phyloP scores from a whole-genome alignment of 2,329 filamentous ascomycete genomes.

The Furcasterigmium sp. region DNA sequence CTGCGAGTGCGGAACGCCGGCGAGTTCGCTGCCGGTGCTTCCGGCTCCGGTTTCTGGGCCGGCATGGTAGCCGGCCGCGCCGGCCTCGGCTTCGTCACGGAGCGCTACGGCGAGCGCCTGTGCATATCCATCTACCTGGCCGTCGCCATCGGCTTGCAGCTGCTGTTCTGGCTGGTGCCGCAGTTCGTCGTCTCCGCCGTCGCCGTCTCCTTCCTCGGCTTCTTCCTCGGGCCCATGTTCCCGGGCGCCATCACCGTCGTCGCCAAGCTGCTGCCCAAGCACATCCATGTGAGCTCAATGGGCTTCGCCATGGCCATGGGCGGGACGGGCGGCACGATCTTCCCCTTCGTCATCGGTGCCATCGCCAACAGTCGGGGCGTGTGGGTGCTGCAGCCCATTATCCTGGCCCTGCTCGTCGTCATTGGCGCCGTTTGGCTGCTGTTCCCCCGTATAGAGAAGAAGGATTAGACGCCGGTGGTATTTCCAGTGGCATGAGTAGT shows the following conservation, averaged over 20 bases:
- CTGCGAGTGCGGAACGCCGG: conserved; percentile 60
- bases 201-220: conserved; percentile 62
- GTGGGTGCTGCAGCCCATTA: conserved; percentile 42
- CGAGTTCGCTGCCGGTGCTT: conserved; percentile 65
- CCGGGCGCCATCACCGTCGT: conserved; percentile 66
- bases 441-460: conserved; percentile 29
- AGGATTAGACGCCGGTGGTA: conserved; percentile 11
- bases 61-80: conserved; percentile 67
- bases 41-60: conserved; percentile 73
- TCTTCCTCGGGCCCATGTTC: conserved; percentile 72
- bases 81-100: conserved; percentile 64
- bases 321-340: conserved; percentile 59
- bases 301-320: conserved; percentile 72
- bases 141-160: conserved; percentile 53
- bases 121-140: conserved; percentile 57
- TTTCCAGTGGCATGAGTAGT: too few species aligned
- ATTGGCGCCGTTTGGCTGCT: conserved; percentile 26
- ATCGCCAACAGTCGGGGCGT: conserved; percentile 49
- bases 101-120: conserved; percentile 59
- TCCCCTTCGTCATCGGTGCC: conserved; percentile 58
- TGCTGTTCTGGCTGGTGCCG: conserved; percentile 53
- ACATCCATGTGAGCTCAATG: conserved; percentile 66
- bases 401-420: conserved; percentile 35
- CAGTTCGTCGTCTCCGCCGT: conserved; percentile 55
- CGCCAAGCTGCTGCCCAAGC: conserved; percentile 63